phyloP scores from a whole-genome alignment of 371 early-diverging fungal species.

The Gilbertella persicaria region DNA sequence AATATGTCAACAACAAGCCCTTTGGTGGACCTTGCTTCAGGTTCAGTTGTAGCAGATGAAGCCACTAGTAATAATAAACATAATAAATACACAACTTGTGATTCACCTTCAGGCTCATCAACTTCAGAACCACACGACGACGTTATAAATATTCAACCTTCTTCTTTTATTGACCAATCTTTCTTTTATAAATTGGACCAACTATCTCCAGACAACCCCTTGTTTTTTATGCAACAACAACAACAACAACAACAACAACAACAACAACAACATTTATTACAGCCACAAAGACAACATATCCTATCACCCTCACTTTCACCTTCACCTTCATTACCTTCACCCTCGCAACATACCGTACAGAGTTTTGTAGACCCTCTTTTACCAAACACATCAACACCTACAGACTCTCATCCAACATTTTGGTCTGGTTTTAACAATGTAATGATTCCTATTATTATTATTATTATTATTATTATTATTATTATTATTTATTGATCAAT shows the following conservation, averaged over 20 bases:
- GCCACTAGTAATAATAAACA: constrained; percentile 4
- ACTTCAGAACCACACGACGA: constrained; percentile 35
- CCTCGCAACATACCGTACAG: constrained; percentile 3
- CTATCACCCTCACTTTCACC: constrained; percentile 9
- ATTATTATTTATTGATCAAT: constrained; percentile 4
- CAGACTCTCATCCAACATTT: constrained; percentile 27
- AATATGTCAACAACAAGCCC: constrained; percentile 19
- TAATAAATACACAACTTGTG: constrained; percentile 21
- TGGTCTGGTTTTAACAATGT: constrained; percentile 50
- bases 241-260: constrained; percentile 12
- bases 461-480: neutral
- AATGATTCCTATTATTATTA: neutral
- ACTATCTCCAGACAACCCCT: constrained; percentile 37
- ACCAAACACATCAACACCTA: constrained; percentile 4
- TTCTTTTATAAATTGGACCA: constrained; percentile 46
- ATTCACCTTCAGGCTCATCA: constrained; percentile 36
- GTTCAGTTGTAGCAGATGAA: constrained; percentile 8
- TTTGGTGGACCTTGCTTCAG: constrained; percentile 11
- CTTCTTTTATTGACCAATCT: constrained; percentile 39
- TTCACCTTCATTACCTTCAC: constrained; percentile 14
- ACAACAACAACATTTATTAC: constrained; percentile 4
- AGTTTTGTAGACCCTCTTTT: constrained; percentile 23
- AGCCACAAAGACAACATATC: neutral
- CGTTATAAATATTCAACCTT: constrained; percentile 25
- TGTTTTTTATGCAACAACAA: constrained; percentile 37